These are phyloP conservation scores for Paramecium bursaria DNA, from an alignment of 73 alveolate species.

Conservation along the genomic window DNA sequence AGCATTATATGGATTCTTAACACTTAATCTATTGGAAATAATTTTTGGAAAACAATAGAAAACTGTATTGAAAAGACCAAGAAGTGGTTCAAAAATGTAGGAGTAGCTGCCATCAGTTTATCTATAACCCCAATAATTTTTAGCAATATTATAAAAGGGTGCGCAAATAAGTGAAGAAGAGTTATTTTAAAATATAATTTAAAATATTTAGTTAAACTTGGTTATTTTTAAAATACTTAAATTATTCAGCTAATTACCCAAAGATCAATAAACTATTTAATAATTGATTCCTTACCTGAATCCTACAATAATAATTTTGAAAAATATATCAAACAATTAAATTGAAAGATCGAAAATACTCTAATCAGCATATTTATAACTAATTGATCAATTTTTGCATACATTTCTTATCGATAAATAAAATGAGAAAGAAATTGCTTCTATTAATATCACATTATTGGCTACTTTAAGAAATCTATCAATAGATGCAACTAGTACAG, in stretches of 20 bases:
- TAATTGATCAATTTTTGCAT: slow-evolving; percentile 12
- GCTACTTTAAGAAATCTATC: slow-evolving; percentile 66
- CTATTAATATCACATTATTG: slow-evolving; percentile 24
- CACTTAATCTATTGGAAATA: slow-evolving; percentile 37
- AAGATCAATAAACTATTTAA: background rate
- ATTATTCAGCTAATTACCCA: slow-evolving; percentile 17
- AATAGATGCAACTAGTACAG: slow-evolving; percentile 43
- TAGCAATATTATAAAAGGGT: slow-evolving; percentile 30
- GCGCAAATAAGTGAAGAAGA: slow-evolving; percentile 40
- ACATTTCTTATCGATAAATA: slow-evolving; percentile 22
- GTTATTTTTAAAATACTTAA: slow-evolving; percentile 13
- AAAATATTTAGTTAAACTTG: background rate
- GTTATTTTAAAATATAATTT: slow-evolving; percentile 1
- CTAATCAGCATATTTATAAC: slow-evolving; percentile 20
- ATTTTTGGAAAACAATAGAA: slow-evolving; percentile 16
- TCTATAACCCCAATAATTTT: slow-evolving; percentile 8
- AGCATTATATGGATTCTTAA: slow-evolving; percentile 17
- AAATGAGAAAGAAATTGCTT: slow-evolving; percentile 27
- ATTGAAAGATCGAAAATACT: slow-evolving; percentile 12
- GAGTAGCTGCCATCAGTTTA: slow-evolving; percentile 34
- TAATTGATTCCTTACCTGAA: slow-evolving; percentile 32
- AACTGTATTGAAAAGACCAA: slow-evolving; percentile 53
- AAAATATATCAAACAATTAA: slow-evolving; percentile 20
- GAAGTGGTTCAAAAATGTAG: slow-evolving; percentile 24
- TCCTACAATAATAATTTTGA: background rate